phyloP scores from a whole-genome alignment of 495 filamentous ascomycete genomes.

The Podospora fimiseda region DNA sequence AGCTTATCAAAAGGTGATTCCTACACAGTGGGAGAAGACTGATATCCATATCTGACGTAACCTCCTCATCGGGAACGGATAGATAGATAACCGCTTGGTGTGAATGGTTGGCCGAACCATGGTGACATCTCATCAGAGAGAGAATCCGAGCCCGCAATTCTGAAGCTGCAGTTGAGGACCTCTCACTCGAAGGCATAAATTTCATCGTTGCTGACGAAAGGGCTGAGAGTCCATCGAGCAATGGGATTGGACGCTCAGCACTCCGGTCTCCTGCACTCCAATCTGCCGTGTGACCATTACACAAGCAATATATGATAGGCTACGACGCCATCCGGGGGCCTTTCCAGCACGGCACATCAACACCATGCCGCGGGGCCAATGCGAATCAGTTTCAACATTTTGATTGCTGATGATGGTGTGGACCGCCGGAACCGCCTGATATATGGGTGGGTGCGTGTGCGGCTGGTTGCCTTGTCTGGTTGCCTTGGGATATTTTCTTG shows the following conservation, averaged over 20 bases:
- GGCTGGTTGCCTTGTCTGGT: neutral
- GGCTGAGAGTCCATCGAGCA: neutral
- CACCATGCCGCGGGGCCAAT: neutral
- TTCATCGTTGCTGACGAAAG: neutral
- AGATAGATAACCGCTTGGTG: no score
- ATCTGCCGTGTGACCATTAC: conserved; percentile 12
- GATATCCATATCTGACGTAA: no score
- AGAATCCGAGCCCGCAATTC: neutral
- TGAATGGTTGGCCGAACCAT: conserved; percentile 7
- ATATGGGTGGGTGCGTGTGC: no score
- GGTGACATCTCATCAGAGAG: no score
- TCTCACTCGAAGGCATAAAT: conserved; percentile 12
- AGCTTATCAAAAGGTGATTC: neutral
- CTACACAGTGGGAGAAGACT: no score
- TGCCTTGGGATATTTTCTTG: neutral
- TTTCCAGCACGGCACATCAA: neutral
- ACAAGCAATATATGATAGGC: neutral
- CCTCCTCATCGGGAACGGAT: no score
- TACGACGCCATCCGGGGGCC: neutral
- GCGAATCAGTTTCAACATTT: neutral
- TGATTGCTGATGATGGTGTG: neutral
- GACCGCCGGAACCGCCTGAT: neutral
- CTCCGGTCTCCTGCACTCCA: neutral
- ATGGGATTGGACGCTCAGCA: conserved; percentile 8
- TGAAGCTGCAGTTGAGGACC: neutral